A percentile compares a stretch with the other conserved stretches of the same genome.
Conservation (phyloP, 1,284 basidiomycete genomes). For the Athelia sp. region DNA sequence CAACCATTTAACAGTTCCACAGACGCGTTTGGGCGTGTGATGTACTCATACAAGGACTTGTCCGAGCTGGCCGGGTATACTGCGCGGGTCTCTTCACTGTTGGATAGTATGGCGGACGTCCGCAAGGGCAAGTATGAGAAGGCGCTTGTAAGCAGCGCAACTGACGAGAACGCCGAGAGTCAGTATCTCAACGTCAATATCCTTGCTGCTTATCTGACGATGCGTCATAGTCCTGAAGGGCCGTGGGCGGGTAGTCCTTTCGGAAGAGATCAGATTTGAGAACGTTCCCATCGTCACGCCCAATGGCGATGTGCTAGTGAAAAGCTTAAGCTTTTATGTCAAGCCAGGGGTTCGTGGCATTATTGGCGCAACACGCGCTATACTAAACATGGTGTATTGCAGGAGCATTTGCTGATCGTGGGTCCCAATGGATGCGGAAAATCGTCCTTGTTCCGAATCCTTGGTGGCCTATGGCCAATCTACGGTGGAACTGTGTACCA, state of each 20-base stretch:
- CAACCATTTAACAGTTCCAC: not conserved
- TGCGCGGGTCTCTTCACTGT: constrained; percentile 81
- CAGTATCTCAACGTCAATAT: constrained; percentile 21
- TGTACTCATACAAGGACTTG: constrained; percentile 97
- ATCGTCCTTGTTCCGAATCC: constrained; percentile 88
- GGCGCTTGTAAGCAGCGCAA: constrained; percentile 74
- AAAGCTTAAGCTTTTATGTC: constrained; percentile 83
- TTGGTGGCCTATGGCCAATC: constrained; percentile 96
- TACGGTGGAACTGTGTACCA: constrained; percentile 95
- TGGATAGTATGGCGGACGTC: constrained; percentile 92
- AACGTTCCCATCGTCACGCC: constrained; percentile 95
- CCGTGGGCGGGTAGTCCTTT: constrained; percentile 77
- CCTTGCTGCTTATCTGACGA: not conserved
- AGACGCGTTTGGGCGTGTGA: constrained; percentile 80
- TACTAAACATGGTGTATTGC: constrained; percentile 10
- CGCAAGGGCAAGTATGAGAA: constrained; percentile 87
- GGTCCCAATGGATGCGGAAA: constrained; percentile 92
- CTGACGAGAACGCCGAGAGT: constrained; percentile 81
- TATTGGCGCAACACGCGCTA: no score
- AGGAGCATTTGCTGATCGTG: constrained; percentile 89
- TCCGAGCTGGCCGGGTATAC: constrained; percentile 97
- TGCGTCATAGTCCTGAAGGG: constrained; percentile 64
- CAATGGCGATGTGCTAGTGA: constrained; percentile 90
- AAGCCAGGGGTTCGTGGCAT: constrained; percentile 72
- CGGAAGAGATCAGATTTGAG: constrained; percentile 88